Evolutionary conservation across 202 grass and related monocot species (phyloP).

Genomic region (Zoysia matrella): DNA sequence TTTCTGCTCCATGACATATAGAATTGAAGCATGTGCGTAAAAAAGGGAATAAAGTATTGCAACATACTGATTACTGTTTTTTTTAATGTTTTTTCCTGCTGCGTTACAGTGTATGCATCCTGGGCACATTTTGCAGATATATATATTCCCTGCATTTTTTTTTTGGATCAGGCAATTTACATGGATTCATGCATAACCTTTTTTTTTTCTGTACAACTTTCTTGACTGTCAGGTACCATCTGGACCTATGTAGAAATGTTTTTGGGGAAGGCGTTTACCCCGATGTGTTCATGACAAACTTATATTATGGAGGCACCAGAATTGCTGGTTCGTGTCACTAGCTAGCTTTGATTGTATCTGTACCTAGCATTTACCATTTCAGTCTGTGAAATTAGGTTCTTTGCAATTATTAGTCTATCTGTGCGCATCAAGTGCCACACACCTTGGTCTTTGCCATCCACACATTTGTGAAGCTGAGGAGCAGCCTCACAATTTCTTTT

Average conservation of each 20-base stretch:
- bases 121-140: not conserved
- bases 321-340: conserved; percentile 56
- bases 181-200: not conserved
- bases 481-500: not conserved
- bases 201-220: conserved; percentile 19
- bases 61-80: conserved; percentile 13
- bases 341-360: not conserved
- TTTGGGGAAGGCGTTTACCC: conserved; percentile 53
- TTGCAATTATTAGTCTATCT: conserved; percentile 18
- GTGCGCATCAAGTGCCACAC: conserved; percentile 3
- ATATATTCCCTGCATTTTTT: not conserved
- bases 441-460: not conserved
- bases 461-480: not conserved
- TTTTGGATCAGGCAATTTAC: conserved; percentile 1
- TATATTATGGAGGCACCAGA: conserved; percentile 90
- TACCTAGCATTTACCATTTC: not conserved
- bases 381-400: not conserved
- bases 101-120: not conserved
- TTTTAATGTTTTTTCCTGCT: not conserved
- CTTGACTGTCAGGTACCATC: conserved; percentile 46
- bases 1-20: not conserved
- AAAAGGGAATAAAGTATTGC: not conserved
- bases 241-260: conserved; percentile 80
- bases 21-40: not conserved
- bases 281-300: conserved; percentile 89